Conservation (phyloP, 768 basidiomycete species). For the Xerocomellus chrysenteron region DNA sequence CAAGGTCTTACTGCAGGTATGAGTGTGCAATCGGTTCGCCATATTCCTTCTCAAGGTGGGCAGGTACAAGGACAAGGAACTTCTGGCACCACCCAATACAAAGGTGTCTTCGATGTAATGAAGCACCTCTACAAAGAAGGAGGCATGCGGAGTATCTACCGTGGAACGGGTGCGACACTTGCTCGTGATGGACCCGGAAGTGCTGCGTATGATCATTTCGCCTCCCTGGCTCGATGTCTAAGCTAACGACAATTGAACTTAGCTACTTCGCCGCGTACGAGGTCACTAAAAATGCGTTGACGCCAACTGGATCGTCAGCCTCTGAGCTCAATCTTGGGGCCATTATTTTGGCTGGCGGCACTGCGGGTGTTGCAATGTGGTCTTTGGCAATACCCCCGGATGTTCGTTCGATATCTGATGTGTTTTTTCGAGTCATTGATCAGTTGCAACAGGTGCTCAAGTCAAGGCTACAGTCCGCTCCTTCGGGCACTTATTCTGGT, state of each 20-base stretch:
- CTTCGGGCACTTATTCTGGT: conserved; percentile 95
- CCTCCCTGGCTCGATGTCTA: not conserved
- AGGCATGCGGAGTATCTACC: conserved; percentile 85
- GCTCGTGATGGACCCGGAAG: conserved; percentile 95
- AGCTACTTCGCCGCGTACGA: conserved; percentile 99
- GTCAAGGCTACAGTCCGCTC: conserved; percentile 93
- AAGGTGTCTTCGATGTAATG: conserved; percentile 89
- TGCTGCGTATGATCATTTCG: conserved; percentile 69
- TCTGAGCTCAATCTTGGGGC: conserved; percentile 81
- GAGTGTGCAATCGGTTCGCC: conserved; percentile 7
- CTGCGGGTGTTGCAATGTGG: conserved; percentile 99
- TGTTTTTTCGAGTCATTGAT: conserved; percentile 4
- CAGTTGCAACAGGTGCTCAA: conserved; percentile 75
- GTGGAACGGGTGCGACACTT: conserved; percentile 91
- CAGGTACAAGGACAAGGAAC: conserved; percentile 89
- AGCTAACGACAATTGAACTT: conserved; percentile 7
- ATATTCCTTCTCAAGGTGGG: conserved; percentile 12
- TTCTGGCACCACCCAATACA: conserved; percentile 67
- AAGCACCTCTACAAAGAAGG: conserved; percentile 91
- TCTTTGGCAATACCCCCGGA: conserved; percentile 95
- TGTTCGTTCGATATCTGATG: conserved; percentile 45
- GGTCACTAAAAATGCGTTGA: conserved; percentile 83
- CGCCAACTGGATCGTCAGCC: conserved; percentile 76
- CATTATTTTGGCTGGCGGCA: conserved; percentile 89
- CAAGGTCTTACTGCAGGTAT: conserved; percentile 90